Conservation (phyloP, 306 rosid species). For the Hippophae gyantsensis region DNA sequence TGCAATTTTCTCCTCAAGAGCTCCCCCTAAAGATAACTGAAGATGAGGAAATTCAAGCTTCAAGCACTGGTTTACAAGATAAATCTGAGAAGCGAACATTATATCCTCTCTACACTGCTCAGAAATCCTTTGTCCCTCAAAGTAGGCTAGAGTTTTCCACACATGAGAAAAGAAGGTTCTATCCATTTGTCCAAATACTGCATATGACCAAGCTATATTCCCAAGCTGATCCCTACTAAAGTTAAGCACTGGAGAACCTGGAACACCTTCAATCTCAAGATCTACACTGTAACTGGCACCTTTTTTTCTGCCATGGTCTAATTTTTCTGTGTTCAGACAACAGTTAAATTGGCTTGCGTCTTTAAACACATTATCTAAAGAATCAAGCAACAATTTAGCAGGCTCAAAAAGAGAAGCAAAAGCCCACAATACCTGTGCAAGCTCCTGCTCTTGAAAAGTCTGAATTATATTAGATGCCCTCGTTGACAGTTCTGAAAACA, state of each 20-base stretch:
- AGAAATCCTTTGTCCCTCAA: constrained; percentile 69
- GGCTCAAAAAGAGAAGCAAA: constrained; percentile 74
- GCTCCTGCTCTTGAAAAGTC: constrained; percentile 83
- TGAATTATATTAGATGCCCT: constrained; percentile 60
- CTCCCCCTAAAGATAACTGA: constrained; percentile 41
- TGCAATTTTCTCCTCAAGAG: constrained; percentile 56
- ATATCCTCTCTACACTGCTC: constrained; percentile 72
- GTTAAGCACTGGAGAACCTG: constrained; percentile 36
- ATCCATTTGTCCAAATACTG: constrained; percentile 68
- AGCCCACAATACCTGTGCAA: constrained; percentile 92
- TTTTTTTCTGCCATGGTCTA: constrained; percentile 21
- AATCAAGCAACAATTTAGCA: constrained; percentile 45
- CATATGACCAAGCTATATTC: constrained; percentile 81
- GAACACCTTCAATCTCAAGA: constrained; percentile 21
- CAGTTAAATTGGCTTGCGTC: constrained; percentile 38
- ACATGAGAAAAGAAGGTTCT: constrained; percentile 52
- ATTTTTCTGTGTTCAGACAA: constrained; percentile 19
- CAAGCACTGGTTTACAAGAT: constrained; percentile 79
- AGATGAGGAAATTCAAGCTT: constrained; percentile 76
- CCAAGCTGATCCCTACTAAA: constrained; percentile 73
- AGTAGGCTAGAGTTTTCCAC: constrained; percentile 57
- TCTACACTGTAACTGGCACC: constrained; percentile 16
- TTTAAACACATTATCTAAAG: constrained; percentile 47
- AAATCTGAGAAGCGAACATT: constrained; percentile 85
- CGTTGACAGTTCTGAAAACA: constrained; percentile 51